These are phyloP conservation scores for Colletotrichum musicola DNA, from an alignment of 2,329 filamentous ascomycete species.

Conservation along the genomic window DNA sequence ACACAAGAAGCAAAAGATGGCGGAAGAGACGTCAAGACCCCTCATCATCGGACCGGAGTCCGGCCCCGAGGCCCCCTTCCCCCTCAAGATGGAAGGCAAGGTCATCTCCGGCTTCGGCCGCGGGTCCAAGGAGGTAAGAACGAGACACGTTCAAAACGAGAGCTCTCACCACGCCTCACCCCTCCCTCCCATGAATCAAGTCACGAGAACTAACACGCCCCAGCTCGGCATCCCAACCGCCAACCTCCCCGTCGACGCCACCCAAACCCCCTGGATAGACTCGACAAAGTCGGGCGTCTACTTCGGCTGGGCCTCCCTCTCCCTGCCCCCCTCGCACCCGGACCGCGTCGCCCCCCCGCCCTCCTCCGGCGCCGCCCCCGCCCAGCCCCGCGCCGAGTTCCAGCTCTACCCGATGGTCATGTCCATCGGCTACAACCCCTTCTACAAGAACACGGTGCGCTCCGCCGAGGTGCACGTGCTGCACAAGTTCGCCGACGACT, in stretches of 20 bases:
- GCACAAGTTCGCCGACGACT: slow-evolving; percentile 81
- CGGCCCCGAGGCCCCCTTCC: slow-evolving; percentile 84
- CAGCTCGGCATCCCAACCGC: slow-evolving; percentile 96
- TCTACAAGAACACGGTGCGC: slow-evolving; percentile 91
- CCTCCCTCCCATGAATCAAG: slow-evolving; percentile 2
- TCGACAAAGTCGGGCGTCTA: slow-evolving; percentile 85
- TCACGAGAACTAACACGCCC: slow-evolving; percentile 7
- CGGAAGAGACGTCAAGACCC: slow-evolving; percentile 62
- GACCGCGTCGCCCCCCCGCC: slow-evolving; percentile 45
- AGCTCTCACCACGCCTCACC: neutral
- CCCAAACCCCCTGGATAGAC: slow-evolving; percentile 70
- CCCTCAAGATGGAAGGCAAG: slow-evolving; percentile 84
- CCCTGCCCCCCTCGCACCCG: slow-evolving; percentile 64
- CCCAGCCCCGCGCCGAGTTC: slow-evolving; percentile 43
- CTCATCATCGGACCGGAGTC: slow-evolving; percentile 78
- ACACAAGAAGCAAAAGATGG: slow-evolving; percentile 14
- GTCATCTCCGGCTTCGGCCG: slow-evolving; percentile 95
- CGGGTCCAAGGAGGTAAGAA: slow-evolving; percentile 86
- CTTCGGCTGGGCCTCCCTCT: slow-evolving; percentile 89
- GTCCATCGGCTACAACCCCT: slow-evolving; percentile 97
- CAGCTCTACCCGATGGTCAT: slow-evolving; percentile 87
- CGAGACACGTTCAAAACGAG: too few species aligned
- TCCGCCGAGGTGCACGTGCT: slow-evolving; percentile 93
- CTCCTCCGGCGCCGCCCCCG: slow-evolving; percentile 41
- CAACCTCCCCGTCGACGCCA: slow-evolving; percentile 82